A percentile compares a stretch with the other conserved stretches of the same genome.
Evolutionary conservation across 805 yeast genomes (phyloP).

Genomic region (Metschnikowia matae): DNA sequence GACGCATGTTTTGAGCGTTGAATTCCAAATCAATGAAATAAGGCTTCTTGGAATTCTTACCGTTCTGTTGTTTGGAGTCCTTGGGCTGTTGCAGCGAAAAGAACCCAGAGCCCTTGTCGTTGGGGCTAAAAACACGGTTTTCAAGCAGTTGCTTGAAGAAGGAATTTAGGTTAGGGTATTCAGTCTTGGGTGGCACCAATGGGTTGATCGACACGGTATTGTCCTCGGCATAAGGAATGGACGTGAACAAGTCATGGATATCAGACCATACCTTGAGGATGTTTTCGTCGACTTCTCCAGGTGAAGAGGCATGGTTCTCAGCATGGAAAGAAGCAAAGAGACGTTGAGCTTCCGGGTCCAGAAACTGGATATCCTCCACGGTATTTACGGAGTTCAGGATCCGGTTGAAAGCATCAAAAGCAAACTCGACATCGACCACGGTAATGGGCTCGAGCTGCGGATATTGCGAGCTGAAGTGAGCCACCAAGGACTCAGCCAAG

Average conservation of each 20-base stretch:
- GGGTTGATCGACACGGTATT: slow-evolving; percentile 5
- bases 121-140: neutral
- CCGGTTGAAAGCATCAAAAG: slow-evolving; percentile 27
- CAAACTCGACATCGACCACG: slow-evolving; percentile 23
- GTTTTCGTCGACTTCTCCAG: neutral
- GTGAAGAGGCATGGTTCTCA: neutral
- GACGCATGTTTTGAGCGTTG: slow-evolving; percentile 20
- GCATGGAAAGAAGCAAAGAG: slow-evolving; percentile 14
- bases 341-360: slow-evolving; percentile 22
- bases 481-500: slow-evolving; percentile 8
- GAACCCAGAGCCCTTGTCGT: neutral
- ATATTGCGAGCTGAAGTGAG: slow-evolving; percentile 19
- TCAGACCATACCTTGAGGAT: slow-evolving; percentile 27
- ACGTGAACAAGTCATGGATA: slow-evolving; percentile 25
- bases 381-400: slow-evolving; percentile 24
- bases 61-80: slow-evolving; percentile 6
- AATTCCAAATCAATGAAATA: slow-evolving; percentile 22
- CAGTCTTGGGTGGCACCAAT: neutral
- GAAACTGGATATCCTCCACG: slow-evolving; percentile 27
- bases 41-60: slow-evolving; percentile 4
- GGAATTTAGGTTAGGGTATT: slow-evolving; percentile 1
- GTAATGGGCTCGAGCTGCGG: slow-evolving; percentile 21
- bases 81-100: slow-evolving; percentile 2
- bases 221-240: slow-evolving; percentile 20
- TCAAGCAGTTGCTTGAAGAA: neutral